Evolutionary conservation across 257 asterid genomes (phyloP), one percentile per base, ranked within the genome.

Genomic region (Sherardia arvensis): DNA sequence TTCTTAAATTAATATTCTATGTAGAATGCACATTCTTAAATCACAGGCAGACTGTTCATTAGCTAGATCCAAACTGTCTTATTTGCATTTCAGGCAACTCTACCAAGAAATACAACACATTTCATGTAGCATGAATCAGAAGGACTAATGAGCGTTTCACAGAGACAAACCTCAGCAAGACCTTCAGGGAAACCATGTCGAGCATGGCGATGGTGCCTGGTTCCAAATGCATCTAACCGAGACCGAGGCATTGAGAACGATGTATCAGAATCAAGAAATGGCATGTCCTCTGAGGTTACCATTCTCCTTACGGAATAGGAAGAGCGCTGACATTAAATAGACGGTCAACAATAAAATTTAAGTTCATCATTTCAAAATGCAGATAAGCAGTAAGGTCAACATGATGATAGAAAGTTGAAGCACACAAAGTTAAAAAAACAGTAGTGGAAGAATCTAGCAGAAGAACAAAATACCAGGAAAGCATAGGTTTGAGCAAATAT

Each of bases 231-330:
- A 56, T 77, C 85, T 30, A 77, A 59, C 38, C 77, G 72, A 48
- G 80, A 71, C 20, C 70, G 73, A 2, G 79, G 69, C 53, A 74
- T 14, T 30, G 69, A 71, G 25, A 72, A 71, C 43, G 72, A 67
- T 45, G 56, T 7, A n/a, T 77, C 81, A 34, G 76, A 61, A 65
- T 71, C 80, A 43, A 74, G 65, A 64, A 74, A 80, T 38, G 79
- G 81, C 33, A 70, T 69, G 51, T 80, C 85, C 66, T 80, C 85
- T 2, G 70, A 78, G 32, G 64, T 71, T 49, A 74, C 85, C 76
- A 80, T 74, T 67, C 85, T 74, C 75, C 85, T 75, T 8, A 54
- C 64, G n/a, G 78, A 60, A 71, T 51, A 80, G n/a, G 80, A 49
- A 34, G 80, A 63, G 26, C 80, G 69, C 85, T 80, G 78, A 20